Base-by-base conservation (phyloP, 208 protist species). In the Acanthamoeba triangularis region DNA sequence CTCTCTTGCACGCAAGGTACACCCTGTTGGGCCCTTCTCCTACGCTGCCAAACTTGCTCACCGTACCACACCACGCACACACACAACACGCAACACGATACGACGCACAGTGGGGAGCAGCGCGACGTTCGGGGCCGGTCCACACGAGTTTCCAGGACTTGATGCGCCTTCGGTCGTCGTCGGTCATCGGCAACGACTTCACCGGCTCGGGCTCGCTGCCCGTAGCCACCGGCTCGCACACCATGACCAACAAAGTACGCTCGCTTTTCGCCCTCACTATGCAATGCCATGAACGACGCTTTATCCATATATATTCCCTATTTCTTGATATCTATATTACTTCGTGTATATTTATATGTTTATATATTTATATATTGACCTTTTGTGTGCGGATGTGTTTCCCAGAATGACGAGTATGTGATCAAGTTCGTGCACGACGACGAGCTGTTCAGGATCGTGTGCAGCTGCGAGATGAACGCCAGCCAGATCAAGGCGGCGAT, bases 401-500 rank as follows among this genome's bases (percentile, higher is more conserved):
- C 65, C 30, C 1, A 82, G 74, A 82, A 82, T 20, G 74, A 82
- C 41, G 74, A 82, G 28, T 82, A 82, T 49, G 74, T 82, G 33
- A 33, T 82, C 41, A 82, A 82, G 41, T 82, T 82, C 35, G 35
- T 82, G 37, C 44, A 82, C 74, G 74, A 82, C 8, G 74, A 82
- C 74, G 74, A 82, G 18, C 41, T 82, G 74, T 82, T 47, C 74
- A 82, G 28, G 74, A 82, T 82, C 74, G 33, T 52, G 37, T 82
- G 74, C 74, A 82, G 74, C 74, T 82, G 74, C 41, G 74, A 82
- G 74, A 82, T 82, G 74, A 82, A 82, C 41, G 33, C 74, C 11
- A 37, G 28, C 28, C 74, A 82, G 74, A 52, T 82, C 33, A 82
- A 82, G 74, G 13, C 74, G 28, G 74, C 74, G 18, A 82, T 82